These are phyloP conservation scores for Microdochium paspali DNA, from an alignment of 2,329 filamentous ascomycete species.

Conservation along the genomic window DNA sequence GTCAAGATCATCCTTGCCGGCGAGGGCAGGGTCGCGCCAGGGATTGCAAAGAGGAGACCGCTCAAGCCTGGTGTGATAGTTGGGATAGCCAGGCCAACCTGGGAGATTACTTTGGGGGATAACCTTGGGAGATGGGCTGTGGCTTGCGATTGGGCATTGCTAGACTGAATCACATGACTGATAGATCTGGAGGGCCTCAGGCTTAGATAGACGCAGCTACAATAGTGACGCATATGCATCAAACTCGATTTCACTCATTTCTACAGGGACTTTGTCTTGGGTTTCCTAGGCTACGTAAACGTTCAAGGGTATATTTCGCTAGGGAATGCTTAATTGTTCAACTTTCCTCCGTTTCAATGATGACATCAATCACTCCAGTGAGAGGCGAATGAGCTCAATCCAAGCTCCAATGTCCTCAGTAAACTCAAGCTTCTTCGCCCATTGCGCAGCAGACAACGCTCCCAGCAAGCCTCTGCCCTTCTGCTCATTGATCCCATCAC, in stretches of 20 bases:
- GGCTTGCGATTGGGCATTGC: background rate
- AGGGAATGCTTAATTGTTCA: background rate
- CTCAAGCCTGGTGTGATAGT: background rate
- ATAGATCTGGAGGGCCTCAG: too few relatives aligned
- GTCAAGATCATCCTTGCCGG: conserved; percentile 12
- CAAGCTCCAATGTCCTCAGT: conserved; percentile 16
- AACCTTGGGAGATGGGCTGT: background rate
- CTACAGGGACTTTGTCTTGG: too few relatives aligned
- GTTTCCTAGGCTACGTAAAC: too few relatives aligned
- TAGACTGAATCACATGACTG: too few relatives aligned
- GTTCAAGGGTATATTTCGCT: too few relatives aligned
- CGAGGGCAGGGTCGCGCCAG: conserved; percentile 4
- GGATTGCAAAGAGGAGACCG: background rate
- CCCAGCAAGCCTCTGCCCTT: conserved; percentile 8
- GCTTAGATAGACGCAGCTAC: too few relatives aligned
- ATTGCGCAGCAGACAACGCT: conserved; percentile 10
- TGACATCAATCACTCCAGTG: conserved; percentile 10
- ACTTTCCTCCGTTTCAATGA: background rate
- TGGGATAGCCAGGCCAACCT: background rate
- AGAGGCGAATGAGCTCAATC: conserved; percentile 16
- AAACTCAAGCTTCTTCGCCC: conserved; percentile 14
- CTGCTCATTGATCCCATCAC: conserved; percentile 3
- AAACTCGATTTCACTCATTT: too few relatives aligned
- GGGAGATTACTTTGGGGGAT: background rate
- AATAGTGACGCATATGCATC: too few relatives aligned